Percentiles rank a stretch among this genome's conserved stretches.
Evolutionary conservation across 1,139 yeast genomes (phyloP).

Genomic region (Hyphopichia buzzinii): DNA sequence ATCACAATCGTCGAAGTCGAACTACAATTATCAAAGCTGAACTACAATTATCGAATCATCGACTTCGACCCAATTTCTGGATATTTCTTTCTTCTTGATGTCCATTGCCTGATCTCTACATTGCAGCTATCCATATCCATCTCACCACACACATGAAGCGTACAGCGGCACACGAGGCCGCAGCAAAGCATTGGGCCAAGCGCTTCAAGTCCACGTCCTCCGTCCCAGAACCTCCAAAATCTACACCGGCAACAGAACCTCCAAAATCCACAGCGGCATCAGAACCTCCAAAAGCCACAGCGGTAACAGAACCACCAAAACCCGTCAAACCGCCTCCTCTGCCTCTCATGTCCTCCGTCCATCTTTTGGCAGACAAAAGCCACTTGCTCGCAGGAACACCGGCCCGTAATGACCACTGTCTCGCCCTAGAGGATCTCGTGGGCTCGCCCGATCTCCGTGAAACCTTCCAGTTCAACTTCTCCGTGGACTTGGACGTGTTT

Average conservation of each 20-base stretch:
- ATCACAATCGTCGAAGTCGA: too few relatives aligned
- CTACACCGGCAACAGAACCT: slow-evolving; percentile 1
- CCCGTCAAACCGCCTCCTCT: background rate
- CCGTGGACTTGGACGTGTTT: slow-evolving; percentile 41
- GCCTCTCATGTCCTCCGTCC: background rate
- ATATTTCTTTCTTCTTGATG: too few relatives aligned
- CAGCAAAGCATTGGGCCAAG: slow-evolving; percentile 25
- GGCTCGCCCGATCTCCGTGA: slow-evolving; percentile 30
- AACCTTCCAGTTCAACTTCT: slow-evolving; percentile 52
- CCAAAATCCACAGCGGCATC: background rate
- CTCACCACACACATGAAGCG: slow-evolving; percentile 6
- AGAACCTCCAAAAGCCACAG: background rate
- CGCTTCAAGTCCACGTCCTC: too few relatives aligned
- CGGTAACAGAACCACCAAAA: slow-evolving; percentile 4
- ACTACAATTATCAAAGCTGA: too few relatives aligned
- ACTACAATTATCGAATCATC: too few relatives aligned
- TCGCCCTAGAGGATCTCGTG: slow-evolving; percentile 21
- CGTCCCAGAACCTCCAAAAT: slow-evolving; percentile 3
- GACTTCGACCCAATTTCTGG: too few relatives aligned
- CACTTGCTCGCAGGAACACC: background rate
- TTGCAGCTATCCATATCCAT: too few relatives aligned
- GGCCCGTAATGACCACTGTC: background rate
- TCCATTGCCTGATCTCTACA: too few relatives aligned
- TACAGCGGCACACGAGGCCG: slow-evolving; percentile 25
- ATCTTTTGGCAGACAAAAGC: background rate